Evolutionary conservation across 2,329 filamentous ascomycete genomes (phyloP).

Genomic region (Colletotrichum scovillei): DNA sequence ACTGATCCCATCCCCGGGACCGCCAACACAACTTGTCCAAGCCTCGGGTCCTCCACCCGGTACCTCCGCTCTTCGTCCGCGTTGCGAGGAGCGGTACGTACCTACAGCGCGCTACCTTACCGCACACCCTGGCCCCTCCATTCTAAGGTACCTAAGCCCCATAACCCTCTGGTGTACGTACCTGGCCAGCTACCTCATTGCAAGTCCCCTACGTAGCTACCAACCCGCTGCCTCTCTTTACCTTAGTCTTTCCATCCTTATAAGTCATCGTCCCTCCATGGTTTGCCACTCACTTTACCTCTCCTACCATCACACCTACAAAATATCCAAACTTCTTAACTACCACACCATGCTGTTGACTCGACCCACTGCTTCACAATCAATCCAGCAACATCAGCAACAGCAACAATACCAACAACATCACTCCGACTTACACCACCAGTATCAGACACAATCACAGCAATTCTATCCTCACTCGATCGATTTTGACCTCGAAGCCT

Average conservation of each 20-base stretch:
- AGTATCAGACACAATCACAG: background rate
- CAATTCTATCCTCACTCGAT: conserved; percentile 16
- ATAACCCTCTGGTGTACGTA: background rate
- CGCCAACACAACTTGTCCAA: conserved; percentile 14
- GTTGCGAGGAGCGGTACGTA: conserved; percentile 19
- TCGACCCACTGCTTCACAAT: conserved; percentile 24
- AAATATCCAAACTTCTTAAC: conserved; percentile 1
- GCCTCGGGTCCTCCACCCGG: conserved; percentile 27
- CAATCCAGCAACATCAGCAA: conserved; percentile 27
- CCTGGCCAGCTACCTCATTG: conserved; percentile 22
- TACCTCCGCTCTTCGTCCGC: conserved; percentile 23
- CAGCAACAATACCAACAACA: conserved; percentile 7
- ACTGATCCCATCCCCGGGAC: background rate
- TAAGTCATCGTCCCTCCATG: conserved; percentile 25
- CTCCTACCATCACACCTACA: background rate
- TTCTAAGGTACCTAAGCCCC: background rate
- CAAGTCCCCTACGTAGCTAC: conserved; percentile 30
- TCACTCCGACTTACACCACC: background rate
- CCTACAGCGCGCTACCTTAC: background rate
- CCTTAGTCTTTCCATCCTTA: conserved; percentile 27
- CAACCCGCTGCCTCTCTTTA: background rate
- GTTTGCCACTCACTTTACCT: conserved; percentile 24
- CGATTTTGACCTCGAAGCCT: conserved; percentile 21
- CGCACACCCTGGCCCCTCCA: background rate
- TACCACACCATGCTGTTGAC: conserved; percentile 34